Evolutionary conservation across 768 basidiomycete species (phyloP), one percentile per base, ranked within the genome.

Genomic region (Suillus occidentalis): DNA sequence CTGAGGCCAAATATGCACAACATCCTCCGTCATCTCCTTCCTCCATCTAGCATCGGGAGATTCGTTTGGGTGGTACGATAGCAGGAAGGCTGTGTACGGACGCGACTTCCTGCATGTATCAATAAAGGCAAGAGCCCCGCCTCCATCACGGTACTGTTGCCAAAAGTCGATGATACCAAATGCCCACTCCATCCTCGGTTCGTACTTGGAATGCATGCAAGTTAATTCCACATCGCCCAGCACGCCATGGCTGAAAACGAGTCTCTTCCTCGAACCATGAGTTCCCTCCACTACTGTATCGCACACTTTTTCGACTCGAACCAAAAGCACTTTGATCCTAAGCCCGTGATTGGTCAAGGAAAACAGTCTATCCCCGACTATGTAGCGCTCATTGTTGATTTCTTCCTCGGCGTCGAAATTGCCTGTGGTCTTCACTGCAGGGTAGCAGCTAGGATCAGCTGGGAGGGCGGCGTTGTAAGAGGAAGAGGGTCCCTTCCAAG

Each of bases 401-500:
- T 52, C 34, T 50, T 62, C 61, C 22, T 45, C 45, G 1, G 13
- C 36, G 14, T 22, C 9, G 22, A 20, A n/a, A 25, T 31, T 10
- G 18, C 50, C 34, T 12, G n/a, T 34, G 18, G 20, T 52, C 18
- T 4, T 12, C 34, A 22, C 25, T 16, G 34, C 22, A 13, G 49
- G 28, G 47, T 76, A 76, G 49, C 73, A 74, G 10, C 60, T 62
- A 0, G 74, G 72, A 5, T 67, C 68, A 34, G 16, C 60, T 1
- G 73, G 73, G 12, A 74, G 37, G 1, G 64, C 68, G 2, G 73
- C 58, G 31, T 74, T 64, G 4, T 42, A 59, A 28, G 61, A 36
- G 0, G 75, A 74, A 1, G 69, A 65, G 22, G 67, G 49, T 16
- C 73, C 73, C 1, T 63, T 60, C 75, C 73, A 74, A 3, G 60